Evolutionary conservation across 1,284 basidiomycete species (phyloP), one percentile per base, ranked within the genome.

Genomic region (Papiliotrema flavescens): DNA sequence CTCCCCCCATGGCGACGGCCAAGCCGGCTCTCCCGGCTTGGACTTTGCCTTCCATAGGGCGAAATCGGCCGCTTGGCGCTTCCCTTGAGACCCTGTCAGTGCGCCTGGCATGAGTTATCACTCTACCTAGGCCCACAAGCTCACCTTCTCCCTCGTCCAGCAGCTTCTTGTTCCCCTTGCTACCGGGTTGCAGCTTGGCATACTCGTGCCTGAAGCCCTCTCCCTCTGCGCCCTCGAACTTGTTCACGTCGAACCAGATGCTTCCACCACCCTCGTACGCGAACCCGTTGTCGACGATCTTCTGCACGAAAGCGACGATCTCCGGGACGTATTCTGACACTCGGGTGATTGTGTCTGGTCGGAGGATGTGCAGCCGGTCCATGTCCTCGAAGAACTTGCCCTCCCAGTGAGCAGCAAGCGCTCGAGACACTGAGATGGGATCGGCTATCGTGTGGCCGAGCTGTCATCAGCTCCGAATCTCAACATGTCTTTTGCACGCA

Each of bases 251-350:
- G 67, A 99, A 99, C 79, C 96, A 99, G 14, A 99, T 87, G 71
- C 86, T 91, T 17, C 91, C 92, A 61, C 89, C 88, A 5, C 83
- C 82, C 62, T 85, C 88, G 74, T 99, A 99, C 3, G 85, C 96
- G 69, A 86, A 98, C 0, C 94, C 95, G 57, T 95, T 94, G 55
- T 83, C 78, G 60, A 96, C 80, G 70, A 98, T 93, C 45, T 83
- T 80, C 70, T 94, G 82, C 20, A 98, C 88, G 71, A 95, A 99
- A 1, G 82, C 75, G 50, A 93, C 89, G 62, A 98, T 92, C 76
- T 98, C 94, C 8, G 93, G 90, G 14, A 99, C 88, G 76, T 93
- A 99, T 76, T 98, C 96, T 17, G 92, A 95, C 15, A 98, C 96
- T 39, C 96, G 86, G 2, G 96, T 98, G 53, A 98, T 78, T 1